phyloP scores from a whole-genome alignment of 495 filamentous ascomycete species.

The Pseudevernia furfuracea region DNA sequence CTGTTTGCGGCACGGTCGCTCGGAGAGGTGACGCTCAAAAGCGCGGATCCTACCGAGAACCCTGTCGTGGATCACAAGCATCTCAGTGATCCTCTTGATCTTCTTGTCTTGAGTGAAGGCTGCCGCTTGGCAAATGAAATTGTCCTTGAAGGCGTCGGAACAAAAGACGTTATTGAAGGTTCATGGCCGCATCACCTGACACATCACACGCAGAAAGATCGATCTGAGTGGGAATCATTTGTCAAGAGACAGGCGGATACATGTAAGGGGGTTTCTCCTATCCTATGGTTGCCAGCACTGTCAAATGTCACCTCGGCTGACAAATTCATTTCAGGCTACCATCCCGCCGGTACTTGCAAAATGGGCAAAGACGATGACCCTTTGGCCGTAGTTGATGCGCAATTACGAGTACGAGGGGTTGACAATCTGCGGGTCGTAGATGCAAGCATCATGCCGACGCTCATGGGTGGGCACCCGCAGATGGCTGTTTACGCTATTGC shows the following conservation, averaged over 20 bases:
- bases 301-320: not conserved
- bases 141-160: not conserved
- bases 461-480: slow-evolving; percentile 42
- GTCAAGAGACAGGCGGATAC: not conserved
- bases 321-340: not conserved
- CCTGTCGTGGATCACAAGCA: not conserved
- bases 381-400: not conserved
- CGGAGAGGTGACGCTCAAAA: not conserved
- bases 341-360: not conserved
- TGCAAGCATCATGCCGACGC: slow-evolving; percentile 43
- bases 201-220: not conserved
- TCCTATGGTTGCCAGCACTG: not conserved
- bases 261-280: not conserved
- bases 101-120: not conserved
- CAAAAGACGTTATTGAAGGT: not conserved
- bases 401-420: not conserved
- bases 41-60: not conserved
- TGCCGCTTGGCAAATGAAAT: not conserved
- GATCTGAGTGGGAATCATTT: not conserved
- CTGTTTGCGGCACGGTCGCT: not conserved
- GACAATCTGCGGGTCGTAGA: slow-evolving; percentile 42
- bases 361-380: not conserved
- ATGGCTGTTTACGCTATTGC: slow-evolving; percentile 45
- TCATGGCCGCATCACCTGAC: not conserved
- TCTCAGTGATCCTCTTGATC: not conserved